A percentile compares a stretch with the other conserved stretches of the same genome.
Evolutionary conservation across 2,329 filamentous ascomycete genomes (phyloP).

Genomic region (Monascus ruber): DNA sequence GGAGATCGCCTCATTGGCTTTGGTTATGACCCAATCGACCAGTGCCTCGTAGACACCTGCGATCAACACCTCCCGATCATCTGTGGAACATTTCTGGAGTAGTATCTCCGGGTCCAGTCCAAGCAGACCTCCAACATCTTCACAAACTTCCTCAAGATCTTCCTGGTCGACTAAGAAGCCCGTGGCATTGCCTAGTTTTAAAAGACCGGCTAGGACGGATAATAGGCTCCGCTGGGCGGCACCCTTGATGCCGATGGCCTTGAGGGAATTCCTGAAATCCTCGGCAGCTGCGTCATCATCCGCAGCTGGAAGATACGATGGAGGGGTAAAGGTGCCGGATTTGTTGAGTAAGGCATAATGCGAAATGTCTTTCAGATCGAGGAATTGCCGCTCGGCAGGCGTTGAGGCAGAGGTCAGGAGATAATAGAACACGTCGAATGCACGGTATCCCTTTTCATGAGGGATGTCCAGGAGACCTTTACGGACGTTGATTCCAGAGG

Average conservation of each 20-base stretch:
- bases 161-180: conserved; percentile 79
- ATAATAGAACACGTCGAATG: conserved; percentile 98
- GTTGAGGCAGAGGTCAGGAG: conserved; percentile 85
- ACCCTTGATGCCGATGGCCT: conserved; percentile 89
- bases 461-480: conserved; percentile 74
- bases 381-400: conserved; percentile 74
- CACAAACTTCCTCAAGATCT: conserved; percentile 70
- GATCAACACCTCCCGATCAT: conserved; percentile 73
- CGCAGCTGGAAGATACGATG: conserved; percentile 78
- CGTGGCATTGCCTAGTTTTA: conserved; percentile 85
- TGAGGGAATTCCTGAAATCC: conserved; percentile 77
- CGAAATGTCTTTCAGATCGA: conserved; percentile 66
- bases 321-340: conserved; percentile 76
- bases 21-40: conserved; percentile 85
- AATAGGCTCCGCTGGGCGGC: conserved; percentile 70
- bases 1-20: conserved; percentile 76
- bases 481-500: conserved; percentile 74
- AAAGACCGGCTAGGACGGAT: conserved; percentile 69
- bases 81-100: conserved; percentile 64
- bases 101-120: conserved; percentile 80
- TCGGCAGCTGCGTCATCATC: conserved; percentile 89
- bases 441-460: conserved; percentile 67
- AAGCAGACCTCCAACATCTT: conserved; percentile 77
- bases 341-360: conserved; percentile 68
- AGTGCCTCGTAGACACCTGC: conserved; percentile 84